A percentile compares a stretch with the other conserved stretches of the same genome.
Conservation (phyloP, 2,329 filamentous ascomycete genomes). For the Penicillium sp. region DNA sequence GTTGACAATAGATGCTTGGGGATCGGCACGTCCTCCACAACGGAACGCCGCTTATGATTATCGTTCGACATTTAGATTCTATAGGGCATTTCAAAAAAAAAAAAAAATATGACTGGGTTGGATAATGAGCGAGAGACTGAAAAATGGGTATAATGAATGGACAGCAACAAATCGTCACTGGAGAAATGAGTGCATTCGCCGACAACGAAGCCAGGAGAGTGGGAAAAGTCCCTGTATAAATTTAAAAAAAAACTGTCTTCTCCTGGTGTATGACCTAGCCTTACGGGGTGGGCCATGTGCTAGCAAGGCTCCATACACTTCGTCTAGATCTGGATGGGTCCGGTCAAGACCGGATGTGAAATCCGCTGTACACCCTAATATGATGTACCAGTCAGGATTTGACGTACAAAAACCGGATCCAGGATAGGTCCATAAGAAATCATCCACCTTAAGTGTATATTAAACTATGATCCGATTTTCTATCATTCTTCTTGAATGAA, state of each 20-base stretch:
- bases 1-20: slow-evolving; percentile 22
- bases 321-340: slow-evolving; percentile 12
- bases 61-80: slow-evolving; percentile 9
- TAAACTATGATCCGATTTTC: no score
- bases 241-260: slow-evolving; percentile 4
- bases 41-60: slow-evolving; percentile 10
- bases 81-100: slow-evolving; percentile 19
- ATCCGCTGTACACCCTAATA: not conserved
- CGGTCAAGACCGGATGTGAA: slow-evolving; percentile 1
- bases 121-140: slow-evolving; percentile 8
- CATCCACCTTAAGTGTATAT: not conserved
- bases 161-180: slow-evolving; percentile 8
- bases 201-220: not conserved
- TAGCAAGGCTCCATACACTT: slow-evolving; percentile 4
- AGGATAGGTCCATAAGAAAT: not conserved
- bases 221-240: not conserved
- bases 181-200: slow-evolving; percentile 5
- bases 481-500: no score
- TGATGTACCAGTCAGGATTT: not conserved
- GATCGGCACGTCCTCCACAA: slow-evolving; percentile 24
- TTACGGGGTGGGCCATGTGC: slow-evolving; percentile 4
- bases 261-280: not conserved
- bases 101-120: not conserved
- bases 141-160: slow-evolving; percentile 8
- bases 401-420: not conserved